Conservation (phyloP, 306 rosid genomes). For the Cicer yamashitae region DNA sequence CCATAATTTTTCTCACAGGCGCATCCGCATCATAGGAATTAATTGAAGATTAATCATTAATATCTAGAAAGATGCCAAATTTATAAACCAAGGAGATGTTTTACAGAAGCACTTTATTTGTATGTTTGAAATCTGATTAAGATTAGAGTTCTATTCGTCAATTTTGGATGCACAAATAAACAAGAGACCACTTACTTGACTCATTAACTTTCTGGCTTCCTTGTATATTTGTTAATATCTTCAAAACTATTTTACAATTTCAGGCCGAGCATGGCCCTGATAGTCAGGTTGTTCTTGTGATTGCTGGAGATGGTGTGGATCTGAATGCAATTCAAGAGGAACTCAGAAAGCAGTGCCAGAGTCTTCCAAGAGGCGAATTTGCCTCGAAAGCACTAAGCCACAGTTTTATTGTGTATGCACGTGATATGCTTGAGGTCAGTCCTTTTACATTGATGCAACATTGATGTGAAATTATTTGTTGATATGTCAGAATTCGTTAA, state of each 20-base stretch:
- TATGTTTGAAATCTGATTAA: constrained; percentile 13
- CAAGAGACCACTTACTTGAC: not conserved
- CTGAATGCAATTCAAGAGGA: constrained; percentile 80
- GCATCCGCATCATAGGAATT: not conserved
- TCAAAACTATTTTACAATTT: constrained; percentile 41
- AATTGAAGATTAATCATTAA: not conserved
- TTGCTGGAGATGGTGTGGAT: constrained; percentile 86
- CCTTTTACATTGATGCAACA: not conserved
- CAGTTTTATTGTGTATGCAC: constrained; percentile 84
- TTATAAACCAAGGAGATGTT: constrained; percentile 20
- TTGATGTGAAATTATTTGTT: not conserved
- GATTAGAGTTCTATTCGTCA: constrained; percentile 5
- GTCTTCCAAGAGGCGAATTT: constrained; percentile 92
- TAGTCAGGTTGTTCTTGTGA: constrained; percentile 98
- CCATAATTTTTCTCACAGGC: not conserved
- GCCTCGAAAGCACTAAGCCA: constrained; percentile 91
- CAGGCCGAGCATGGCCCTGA: constrained; percentile 99
- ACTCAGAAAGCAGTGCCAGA: constrained; percentile 79
- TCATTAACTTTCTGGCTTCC: constrained; percentile 1
- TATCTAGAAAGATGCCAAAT: constrained; percentile 22
- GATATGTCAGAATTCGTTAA: constrained; percentile 1
- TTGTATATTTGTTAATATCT: constrained; percentile 33
- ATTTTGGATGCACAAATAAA: not conserved
- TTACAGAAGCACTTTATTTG: constrained; percentile 21
- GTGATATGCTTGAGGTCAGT: constrained; percentile 93